These are phyloP conservation scores for Fagopyrum tataricum DNA, from an alignment of 148 eudicot genomes.

Conservation along the genomic window DNA sequence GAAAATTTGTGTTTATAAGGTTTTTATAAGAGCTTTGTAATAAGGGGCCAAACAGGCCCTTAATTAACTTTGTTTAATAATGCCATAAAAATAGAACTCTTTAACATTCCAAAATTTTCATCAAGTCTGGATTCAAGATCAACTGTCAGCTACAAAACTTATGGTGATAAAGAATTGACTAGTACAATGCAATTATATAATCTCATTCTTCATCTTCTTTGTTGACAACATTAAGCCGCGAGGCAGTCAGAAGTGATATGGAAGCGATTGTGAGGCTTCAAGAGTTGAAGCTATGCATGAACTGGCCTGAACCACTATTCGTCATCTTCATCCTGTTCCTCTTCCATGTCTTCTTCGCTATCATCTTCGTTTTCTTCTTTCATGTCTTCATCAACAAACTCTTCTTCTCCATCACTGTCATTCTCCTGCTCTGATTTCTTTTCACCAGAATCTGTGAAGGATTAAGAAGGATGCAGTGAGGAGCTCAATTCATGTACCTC, in stretches of 20 bases:
- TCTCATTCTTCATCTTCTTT: neutral
- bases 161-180: neutral
- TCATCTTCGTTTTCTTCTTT: neutral
- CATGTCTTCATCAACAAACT: neutral
- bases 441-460: slow-evolving; percentile 1
- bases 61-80: neutral
- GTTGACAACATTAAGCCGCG: neutral
- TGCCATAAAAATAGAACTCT: neutral
- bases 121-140: neutral
- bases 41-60: too few species aligned
- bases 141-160: neutral
- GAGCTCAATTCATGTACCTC: neutral
- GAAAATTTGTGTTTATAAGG: too few species aligned
- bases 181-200: neutral
- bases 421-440: neutral
- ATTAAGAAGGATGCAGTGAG: neutral
- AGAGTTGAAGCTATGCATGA: neutral
- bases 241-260: neutral
- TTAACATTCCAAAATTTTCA: neutral
- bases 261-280: neutral
- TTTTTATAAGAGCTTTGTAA: too few species aligned
- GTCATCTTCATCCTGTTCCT: neutral
- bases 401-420: slow-evolving; percentile 7
- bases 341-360: neutral
- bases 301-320: slow-evolving; percentile 2